Conservation (phyloP, 2,329 filamentous ascomycete species). For the Fusarium sp. region DNA sequence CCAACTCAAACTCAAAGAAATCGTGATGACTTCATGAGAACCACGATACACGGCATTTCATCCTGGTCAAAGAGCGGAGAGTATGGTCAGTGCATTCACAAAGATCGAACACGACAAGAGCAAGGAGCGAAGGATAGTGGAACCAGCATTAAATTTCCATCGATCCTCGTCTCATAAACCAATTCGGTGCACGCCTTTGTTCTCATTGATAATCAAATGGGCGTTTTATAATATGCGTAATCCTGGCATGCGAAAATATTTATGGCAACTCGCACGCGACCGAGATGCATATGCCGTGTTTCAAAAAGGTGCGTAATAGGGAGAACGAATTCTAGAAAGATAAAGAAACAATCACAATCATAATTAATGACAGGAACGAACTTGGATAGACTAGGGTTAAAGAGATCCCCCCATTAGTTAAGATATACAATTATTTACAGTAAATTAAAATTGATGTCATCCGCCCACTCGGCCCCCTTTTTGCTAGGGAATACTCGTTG, state of each 20-base stretch:
- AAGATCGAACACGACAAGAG: slow-evolving; percentile 14
- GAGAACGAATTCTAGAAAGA: background rate
- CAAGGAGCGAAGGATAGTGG: slow-evolving; percentile 1
- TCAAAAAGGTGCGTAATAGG: background rate
- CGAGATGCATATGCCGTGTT: background rate
- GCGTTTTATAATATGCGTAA: background rate
- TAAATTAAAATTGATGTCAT: slow-evolving; percentile 50
- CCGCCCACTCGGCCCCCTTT: slow-evolving; percentile 42
- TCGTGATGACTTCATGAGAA: slow-evolving; percentile 24
- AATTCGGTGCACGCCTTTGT: slow-evolving; percentile 5
- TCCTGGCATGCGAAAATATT: slow-evolving; percentile 1
- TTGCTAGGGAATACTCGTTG: slow-evolving; percentile 35
- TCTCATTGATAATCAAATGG: background rate
- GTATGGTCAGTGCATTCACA: slow-evolving; percentile 6
- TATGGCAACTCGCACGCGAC: slow-evolving; percentile 10
- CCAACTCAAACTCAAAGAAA: background rate
- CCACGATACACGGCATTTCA: background rate
- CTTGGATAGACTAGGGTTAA: slow-evolving; percentile 4
- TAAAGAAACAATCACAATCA: background rate
- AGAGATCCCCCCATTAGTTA: slow-evolving; percentile 18
- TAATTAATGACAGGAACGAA: background rate
- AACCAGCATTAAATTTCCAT: slow-evolving; percentile 14
- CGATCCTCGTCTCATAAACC: slow-evolving; percentile 1
- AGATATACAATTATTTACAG: slow-evolving; percentile 13
- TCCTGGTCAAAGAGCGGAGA: slow-evolving; percentile 14